Conservation (phyloP, 2,329 filamentous ascomycete species). For the Diaporthe sp. region DNA sequence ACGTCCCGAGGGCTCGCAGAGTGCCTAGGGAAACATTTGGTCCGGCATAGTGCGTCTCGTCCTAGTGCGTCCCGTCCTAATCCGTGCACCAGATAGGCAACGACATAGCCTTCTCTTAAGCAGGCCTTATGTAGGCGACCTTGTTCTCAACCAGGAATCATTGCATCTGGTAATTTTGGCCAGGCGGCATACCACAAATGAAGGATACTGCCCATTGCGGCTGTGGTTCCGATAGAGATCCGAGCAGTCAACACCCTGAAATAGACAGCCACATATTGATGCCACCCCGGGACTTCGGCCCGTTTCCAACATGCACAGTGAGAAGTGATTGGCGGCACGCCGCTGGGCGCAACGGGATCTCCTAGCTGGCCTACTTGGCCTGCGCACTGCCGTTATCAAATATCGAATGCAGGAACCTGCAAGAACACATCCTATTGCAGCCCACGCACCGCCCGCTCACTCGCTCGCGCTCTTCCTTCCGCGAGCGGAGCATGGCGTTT, state of each 20-base stretch:
- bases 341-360: neutral
- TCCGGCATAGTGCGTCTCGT: neutral
- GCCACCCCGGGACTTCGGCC: neutral
- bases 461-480: neutral
- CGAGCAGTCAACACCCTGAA: constrained; percentile 19
- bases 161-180: neutral
- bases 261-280: constrained; percentile 8
- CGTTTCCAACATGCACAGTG: constrained; percentile 6
- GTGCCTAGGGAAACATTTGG: constrained; percentile 27
- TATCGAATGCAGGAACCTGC: constrained; percentile 33
- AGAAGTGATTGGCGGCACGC: constrained; percentile 12
- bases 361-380: constrained; percentile 4
- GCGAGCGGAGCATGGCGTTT: neutral
- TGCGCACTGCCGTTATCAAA: constrained; percentile 8
- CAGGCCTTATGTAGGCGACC: neutral
- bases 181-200: neutral
- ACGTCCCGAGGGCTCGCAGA: constrained; percentile 3
- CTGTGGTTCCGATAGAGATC: neutral
- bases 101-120: neutral
- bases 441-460: neutral
- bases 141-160: neutral
- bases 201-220: neutral
- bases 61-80: neutral
- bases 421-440: neutral
- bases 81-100: neutral